Percentiles rank a stretch among this genome's conserved stretches.
phyloP scores from a whole-genome alignment of 2,329 filamentous ascomycete species.

The Xylaria sp. region DNA sequence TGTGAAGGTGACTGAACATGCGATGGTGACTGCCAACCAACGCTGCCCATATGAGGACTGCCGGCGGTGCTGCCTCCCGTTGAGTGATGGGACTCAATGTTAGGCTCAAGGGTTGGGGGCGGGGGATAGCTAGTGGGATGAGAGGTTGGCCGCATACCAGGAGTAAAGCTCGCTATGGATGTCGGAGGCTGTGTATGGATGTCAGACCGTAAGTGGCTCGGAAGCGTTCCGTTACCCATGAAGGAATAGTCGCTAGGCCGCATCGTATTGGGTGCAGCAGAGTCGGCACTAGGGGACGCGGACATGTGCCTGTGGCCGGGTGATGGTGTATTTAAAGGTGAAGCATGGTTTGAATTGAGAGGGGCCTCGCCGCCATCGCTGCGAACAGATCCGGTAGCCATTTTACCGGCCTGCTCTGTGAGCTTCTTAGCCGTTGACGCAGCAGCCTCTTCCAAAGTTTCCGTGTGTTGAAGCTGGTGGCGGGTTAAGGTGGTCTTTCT shows the following conservation, averaged over 20 bases:
- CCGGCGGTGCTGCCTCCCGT: constrained; percentile 75
- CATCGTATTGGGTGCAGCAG: constrained; percentile 75
- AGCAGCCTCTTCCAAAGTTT: constrained; percentile 92
- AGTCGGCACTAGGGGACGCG: constrained; percentile 80
- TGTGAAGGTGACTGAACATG: constrained; percentile 58
- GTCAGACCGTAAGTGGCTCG: constrained; percentile 82
- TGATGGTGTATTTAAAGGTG: constrained; percentile 82
- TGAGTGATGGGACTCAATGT: constrained; percentile 77
- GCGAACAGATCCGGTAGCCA: constrained; percentile 59
- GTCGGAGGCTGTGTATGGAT: constrained; percentile 74
- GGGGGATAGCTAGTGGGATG: constrained; percentile 87
- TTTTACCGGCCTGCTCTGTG: constrained; percentile 59
- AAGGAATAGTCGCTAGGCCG: constrained; percentile 80
- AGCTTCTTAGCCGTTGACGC: constrained; percentile 88
- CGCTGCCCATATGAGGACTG: constrained; percentile 84
- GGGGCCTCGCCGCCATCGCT: constrained; percentile 75
- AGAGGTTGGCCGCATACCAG: constrained; percentile 76
- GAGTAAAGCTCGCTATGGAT: constrained; percentile 71
- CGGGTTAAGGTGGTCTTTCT: constrained; percentile 92
- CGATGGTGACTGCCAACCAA: constrained; percentile 86
- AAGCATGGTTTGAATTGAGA: constrained; percentile 72
- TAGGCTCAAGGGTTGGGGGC: constrained; percentile 85
- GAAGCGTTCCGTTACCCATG: constrained; percentile 80
- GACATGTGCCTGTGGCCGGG: constrained; percentile 82
- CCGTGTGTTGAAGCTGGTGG: constrained; percentile 95